Evolutionary conservation across 148 eudicot species (phyloP).

Genomic region (Diospyros lotus): DNA sequence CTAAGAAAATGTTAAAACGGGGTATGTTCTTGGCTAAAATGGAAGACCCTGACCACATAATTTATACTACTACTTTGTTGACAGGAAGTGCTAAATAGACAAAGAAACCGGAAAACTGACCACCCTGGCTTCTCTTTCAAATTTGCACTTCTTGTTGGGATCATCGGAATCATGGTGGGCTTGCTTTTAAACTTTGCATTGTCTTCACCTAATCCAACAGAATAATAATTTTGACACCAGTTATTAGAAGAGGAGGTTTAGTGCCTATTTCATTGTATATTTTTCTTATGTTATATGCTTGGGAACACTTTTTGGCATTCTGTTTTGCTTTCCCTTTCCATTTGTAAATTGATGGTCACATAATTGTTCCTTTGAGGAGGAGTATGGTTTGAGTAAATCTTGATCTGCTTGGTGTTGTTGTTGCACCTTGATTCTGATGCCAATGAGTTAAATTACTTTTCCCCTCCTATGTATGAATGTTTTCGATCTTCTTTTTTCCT

Average conservation of each 20-base stretch:
- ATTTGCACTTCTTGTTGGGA: conserved; percentile 53
- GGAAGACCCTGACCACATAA: no score
- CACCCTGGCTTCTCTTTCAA: conserved; percentile 46
- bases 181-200: conserved; percentile 45
- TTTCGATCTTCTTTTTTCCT: no score
- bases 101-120: conserved; percentile 37
- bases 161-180: conserved; percentile 61
- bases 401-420: no score
- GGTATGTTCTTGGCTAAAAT: no score
- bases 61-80: conserved; percentile 1
- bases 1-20: no score
- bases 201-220: conserved; percentile 38
- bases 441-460: no score
- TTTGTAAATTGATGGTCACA: conserved; percentile 8
- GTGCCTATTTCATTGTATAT: conserved; percentile 6
- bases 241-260: not conserved
- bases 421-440: no score
- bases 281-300: not conserved
- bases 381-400: no score
- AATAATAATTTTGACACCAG: not conserved
- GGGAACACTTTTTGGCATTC: not conserved
- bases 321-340: not conserved
- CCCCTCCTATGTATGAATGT: no score
- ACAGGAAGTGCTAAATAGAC: conserved; percentile 59
- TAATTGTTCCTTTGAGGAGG: not conserved